Percentiles rank a stretch among this genome's conserved stretches.
phyloP scores from a whole-genome alignment of 345 rosid species.

The Firmiana major region DNA sequence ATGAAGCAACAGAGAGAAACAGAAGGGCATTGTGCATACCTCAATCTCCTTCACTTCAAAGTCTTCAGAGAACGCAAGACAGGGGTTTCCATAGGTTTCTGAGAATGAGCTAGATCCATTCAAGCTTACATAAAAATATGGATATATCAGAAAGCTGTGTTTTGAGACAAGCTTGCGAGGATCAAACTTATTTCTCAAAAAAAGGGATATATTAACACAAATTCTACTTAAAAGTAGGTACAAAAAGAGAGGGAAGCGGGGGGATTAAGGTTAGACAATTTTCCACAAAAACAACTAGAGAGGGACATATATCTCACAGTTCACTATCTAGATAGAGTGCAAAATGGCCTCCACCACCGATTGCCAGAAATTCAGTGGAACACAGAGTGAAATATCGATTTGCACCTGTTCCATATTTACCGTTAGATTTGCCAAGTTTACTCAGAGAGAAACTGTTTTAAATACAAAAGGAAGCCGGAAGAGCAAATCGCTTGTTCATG shows the following conservation, averaged over 20 bases:
- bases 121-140: conserved; percentile 39
- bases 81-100: conserved; percentile 88
- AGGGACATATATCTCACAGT: conserved; percentile 48
- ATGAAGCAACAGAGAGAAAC: not conserved
- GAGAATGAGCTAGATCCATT: conserved; percentile 89
- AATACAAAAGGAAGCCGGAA: not conserved
- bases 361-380: conserved; percentile 69
- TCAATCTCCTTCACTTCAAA: conserved; percentile 90
- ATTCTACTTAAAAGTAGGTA: not conserved
- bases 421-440: conserved; percentile 16
- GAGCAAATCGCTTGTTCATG: not conserved
- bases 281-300: not conserved
- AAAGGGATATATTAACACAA: not conserved
- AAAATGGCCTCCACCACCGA: conserved; percentile 95
- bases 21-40: conserved; percentile 39
- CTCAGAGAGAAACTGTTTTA: not conserved
- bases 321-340: conserved; percentile 88
- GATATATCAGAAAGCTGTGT: conserved; percentile 1
- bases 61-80: conserved; percentile 75
- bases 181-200: not conserved
- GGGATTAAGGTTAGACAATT: not conserved
- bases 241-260: not conserved
- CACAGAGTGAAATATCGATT: conserved; percentile 92
- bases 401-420: conserved; percentile 53
- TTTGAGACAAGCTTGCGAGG: not conserved